Evolutionary conservation across 345 rosid genomes (phyloP), one percentile per base, ranked within the genome.

Genomic region (Eucalyptus fibrosa): DNA sequence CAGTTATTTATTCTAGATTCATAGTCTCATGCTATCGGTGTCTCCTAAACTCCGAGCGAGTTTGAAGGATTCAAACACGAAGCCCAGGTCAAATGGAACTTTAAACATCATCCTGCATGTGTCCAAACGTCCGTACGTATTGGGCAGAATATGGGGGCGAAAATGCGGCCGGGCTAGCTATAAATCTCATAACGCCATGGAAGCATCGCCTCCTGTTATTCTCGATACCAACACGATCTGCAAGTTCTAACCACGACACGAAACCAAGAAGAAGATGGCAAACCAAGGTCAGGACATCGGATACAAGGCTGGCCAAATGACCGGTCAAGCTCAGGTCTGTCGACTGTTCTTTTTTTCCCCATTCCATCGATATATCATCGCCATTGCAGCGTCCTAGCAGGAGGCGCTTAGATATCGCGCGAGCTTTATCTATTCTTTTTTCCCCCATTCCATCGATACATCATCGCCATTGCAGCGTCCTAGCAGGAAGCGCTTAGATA

Each of bases 281-380:
- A 87, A 87, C 69, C 67, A 60, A 50, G 88, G 30, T 51, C 88
- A 26, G 56, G 32, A 87, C 60, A 37, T 55, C 18, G 88, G 65
- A 44, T 87, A 55, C 88, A 1, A 37, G 50, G 77, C 88, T 21
- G 72, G 81, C 89, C 56, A 81, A 28, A 40, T 77, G 87, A 40
- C 89, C 8, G 89, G 91, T 53, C 91, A 89, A 77, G 55, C 91
- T 45, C 91, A 89, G 91, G 91, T 87, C 47, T 21, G 85, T 77
- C 13, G 42, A 53, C 85, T 77, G 26, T 77, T 72, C 44, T 19
- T 34, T 23, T 69, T 67, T 85, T 9, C 17, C 44, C 44, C 53
- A 19, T 37, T 53, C 24, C 47, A 86, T 28, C 28, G 28, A 17
- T 47, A 9, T 47, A 50, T 30, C 87, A n/a, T 50, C 37, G 59